Base-by-base conservation (phyloP, 352 stramenopile species). In the Globisporangium okanoganense region DNA sequence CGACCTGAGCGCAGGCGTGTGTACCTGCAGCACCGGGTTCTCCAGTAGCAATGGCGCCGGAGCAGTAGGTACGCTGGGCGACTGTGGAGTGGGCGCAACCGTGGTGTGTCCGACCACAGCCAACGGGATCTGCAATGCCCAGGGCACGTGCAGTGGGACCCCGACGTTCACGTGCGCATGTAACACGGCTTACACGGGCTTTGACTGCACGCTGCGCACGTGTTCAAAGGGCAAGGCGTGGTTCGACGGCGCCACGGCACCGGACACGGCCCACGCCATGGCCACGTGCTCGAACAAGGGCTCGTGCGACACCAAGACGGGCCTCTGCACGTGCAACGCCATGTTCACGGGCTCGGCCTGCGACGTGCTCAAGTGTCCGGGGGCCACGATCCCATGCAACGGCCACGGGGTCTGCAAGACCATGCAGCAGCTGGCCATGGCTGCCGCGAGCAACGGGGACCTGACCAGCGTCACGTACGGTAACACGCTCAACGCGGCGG, bases 271-370 rank as follows among this genome's bases (percentile, higher is more conserved):
- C 0, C 82, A 89, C 45, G 79, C 79, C 1, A 43, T 75, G 33
- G 68, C 65, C 20, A 51, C 66, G 29, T 88, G 82, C 59, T 88
- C 82, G 16, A 85, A 83, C 48, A 67, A 72, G 58, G 79, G 82
- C 35, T 70, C 66, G 7, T 95, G 84, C 56, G 74, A 84, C 58
- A 69, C 62, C 8, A 68, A 50, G 3, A 79, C 73, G 8, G 89
- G 86, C 0, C 6, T 71, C 8, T 97, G 89, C 45, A 54, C 54
- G 1, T 97, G 89, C 60, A 52, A 78, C 6, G 18, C 73, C 14
- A 76, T 87, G n/a, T 97, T 95, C 55, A 84, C 75, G 1, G 89
- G 89, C 18, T 65, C 80, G 16, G 83, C 89, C 5, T 97, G 89
- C 59, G 75, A 96, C 13, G 50, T 82, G 24, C 56, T 91, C 25